Evolutionary conservation across 2,329 filamentous ascomycete species (phyloP), one percentile per base, ranked within the genome.

Genomic region (Xylariaceae sp.): DNA sequence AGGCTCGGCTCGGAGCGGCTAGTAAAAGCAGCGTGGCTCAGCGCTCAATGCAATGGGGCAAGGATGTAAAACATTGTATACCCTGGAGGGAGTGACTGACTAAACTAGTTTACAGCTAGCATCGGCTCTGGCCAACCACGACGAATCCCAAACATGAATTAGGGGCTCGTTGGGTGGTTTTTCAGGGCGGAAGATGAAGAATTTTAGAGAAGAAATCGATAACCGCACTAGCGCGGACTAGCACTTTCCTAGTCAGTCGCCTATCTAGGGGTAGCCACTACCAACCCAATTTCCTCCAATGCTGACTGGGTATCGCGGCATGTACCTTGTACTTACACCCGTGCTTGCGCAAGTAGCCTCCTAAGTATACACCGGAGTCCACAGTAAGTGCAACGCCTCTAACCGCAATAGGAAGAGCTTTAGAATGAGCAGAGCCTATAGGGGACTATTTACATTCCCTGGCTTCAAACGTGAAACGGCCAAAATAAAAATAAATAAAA

Each of bases 401-500:
- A 30, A 30, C 23, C 23, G 4, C 23, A 30, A 30, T 30, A 30
- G 23, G 23, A 30, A 30, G 23, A 30, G 23, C 23, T 30, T 30
- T 30, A 30, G 23, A 30, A 30, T 30, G 23, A 30, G 4, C 23
- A 30, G 23, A 30, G 13, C 37, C 9, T 10, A 42, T 42, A 9
- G 37, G 13, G 37, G 37, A 42, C 9, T 42, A 42, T 10, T 42
- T 47, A 47, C 13, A n/a, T 11, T 47, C 44, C 44, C 10, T 53
- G 55, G 57, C 56, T 53, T 55, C 59, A 30, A 62, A 60, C 48
- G 55, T 64, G 62, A 64, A 64, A 64, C 62, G 47, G 39, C 54
- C 17, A 57, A 48, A 57, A 55, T 58, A 58, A 63, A 61, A 53
- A 63, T 17, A 48, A 39, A 17, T 15, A 5, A 47, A 9, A 3